Conservation (phyloP, 352 stramenopile species). For the Lagenidium giganteum region DNA sequence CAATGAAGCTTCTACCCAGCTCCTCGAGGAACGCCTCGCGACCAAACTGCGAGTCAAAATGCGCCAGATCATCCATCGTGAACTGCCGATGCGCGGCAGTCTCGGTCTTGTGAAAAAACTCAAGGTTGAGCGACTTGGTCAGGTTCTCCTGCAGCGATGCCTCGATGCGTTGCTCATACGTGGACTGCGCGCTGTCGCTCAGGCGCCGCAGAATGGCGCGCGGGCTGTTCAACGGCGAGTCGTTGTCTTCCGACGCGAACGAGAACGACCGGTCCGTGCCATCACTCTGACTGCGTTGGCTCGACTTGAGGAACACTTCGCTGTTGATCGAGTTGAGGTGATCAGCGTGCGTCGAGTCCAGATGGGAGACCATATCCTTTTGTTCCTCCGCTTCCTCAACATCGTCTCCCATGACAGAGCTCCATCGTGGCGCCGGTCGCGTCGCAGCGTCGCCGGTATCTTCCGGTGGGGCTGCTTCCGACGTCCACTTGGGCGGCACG, state of each 20-base stretch:
- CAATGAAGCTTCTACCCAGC: slow-evolving; percentile 51
- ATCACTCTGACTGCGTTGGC: slow-evolving; percentile 41
- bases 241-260: slow-evolving; percentile 43
- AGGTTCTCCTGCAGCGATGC: slow-evolving; percentile 48
- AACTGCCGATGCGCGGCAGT: slow-evolving; percentile 30
- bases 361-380: slow-evolving; percentile 17
- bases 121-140: slow-evolving; percentile 41
- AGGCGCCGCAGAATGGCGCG: slow-evolving; percentile 19
- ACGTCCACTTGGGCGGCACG: no score
- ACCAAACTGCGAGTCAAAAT: slow-evolving; percentile 69
- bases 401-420: slow-evolving; percentile 10
- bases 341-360: slow-evolving; percentile 24
- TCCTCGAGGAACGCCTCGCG: slow-evolving; percentile 66
- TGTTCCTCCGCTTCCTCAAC: slow-evolving; percentile 17
- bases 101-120: no score
- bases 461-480: no score
- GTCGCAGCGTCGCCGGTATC: no score
- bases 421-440: no score
- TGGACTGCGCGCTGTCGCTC: slow-evolving; percentile 36
- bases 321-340: slow-evolving; percentile 23
- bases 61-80: slow-evolving; percentile 54
- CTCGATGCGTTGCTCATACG: slow-evolving; percentile 69
- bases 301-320: slow-evolving; percentile 19
- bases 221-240: slow-evolving; percentile 27
- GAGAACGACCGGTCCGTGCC: slow-evolving; percentile 67